phyloP scores from a whole-genome alignment of 495 filamentous ascomycete genomes.

The Penicillium subrubescens region DNA sequence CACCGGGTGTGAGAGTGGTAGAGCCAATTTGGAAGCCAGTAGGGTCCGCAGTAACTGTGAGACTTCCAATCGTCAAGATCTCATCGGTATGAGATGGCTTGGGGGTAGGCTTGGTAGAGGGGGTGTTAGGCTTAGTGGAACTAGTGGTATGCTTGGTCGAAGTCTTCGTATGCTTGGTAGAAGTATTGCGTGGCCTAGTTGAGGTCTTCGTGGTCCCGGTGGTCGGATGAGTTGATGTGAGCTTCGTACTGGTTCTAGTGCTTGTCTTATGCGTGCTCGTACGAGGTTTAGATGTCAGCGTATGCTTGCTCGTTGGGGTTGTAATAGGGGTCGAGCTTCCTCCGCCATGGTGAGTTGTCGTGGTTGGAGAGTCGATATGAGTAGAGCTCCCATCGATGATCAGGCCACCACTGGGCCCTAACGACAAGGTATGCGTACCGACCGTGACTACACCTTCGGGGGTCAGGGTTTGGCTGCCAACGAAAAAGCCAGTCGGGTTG shows the following conservation, averaged over 20 bases:
- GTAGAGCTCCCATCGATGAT: neutral
- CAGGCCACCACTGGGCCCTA: neutral
- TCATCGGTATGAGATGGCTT: neutral
- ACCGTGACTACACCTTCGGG: no score
- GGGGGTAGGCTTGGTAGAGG: neutral
- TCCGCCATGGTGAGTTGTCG: neutral
- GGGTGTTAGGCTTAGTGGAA: neutral
- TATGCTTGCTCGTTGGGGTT: neutral
- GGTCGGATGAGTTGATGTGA: neutral
- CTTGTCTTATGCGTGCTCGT: neutral
- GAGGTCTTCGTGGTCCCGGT: neutral
- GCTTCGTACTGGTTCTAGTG: neutral
- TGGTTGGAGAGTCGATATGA: neutral
- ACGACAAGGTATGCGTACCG: neutral
- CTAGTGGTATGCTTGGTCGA: neutral
- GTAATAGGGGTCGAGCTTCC: neutral
- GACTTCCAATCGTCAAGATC: neutral
- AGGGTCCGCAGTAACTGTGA: neutral
- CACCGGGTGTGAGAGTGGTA: neutral
- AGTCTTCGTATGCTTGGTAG: neutral
- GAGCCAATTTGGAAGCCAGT: neutral
- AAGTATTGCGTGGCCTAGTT: neutral
- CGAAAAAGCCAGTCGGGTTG: no score
- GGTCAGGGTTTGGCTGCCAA: no score
- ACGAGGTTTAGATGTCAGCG: neutral